Evolutionary conservation across 1,284 basidiomycete genomes (phyloP), one percentile per base, ranked within the genome.

Genomic region (Leccinum angustisporum): DNA sequence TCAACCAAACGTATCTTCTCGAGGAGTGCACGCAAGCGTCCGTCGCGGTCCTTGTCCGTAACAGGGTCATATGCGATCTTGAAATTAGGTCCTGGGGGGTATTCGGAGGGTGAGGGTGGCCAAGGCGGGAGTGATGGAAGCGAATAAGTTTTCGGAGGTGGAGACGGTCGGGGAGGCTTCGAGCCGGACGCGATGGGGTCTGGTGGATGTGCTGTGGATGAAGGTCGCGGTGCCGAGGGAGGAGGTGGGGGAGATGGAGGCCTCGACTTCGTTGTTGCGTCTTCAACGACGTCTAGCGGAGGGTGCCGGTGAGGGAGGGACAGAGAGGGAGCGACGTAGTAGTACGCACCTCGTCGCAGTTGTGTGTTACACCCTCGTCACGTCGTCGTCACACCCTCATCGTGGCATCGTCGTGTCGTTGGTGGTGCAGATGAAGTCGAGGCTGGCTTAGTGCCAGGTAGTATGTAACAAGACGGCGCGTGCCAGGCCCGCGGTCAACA

Each of bases 11-110:
- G 79, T 31, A 87, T 75, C 66, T 80, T 81, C 64, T 86, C 85
- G 27, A 86, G 79, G 14, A 88, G 75, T 9, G 72, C 67, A 16
- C 81, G 82, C 63, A 81, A 79, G n/a, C 72, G 69, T n/a, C 76
- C 76, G 51, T 82, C 78, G 4, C 74, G 70, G 58, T 83, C 80
- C 70, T 78, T 80, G 67, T 86, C 83, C 31, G 81, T 70, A 3
- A 76, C 66, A 43, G 86, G 82, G 69, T 92, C 90, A 70, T 83
- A 91, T 10, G 88, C 70, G 14, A 91, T 79, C 67, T 83, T 85
- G 76, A 80, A 88, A 50, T 83, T 73, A 59, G 76, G 81, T 36
- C 77, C 78, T 27, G 73, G 63, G 0, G 86, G 78, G 65, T 80
- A 86, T 66, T 80, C 79, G 46, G 73, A 76, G 4, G 72, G 76